phyloP scores from a whole-genome alignment of 805 yeast species.

The Cyberlindnera euphorbiiphila region DNA sequence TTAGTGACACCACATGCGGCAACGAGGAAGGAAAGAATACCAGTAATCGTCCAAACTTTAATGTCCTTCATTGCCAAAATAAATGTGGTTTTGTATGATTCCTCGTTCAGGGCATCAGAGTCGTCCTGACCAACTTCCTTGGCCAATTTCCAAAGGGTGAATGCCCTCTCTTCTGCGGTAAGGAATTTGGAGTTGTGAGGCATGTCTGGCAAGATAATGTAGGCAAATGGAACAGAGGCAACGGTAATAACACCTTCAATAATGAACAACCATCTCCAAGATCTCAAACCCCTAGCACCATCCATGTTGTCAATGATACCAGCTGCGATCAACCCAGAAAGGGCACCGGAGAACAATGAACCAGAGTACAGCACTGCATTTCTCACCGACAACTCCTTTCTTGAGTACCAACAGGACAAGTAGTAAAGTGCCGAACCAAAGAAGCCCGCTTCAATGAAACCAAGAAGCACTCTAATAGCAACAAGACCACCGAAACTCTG shows the following conservation, averaged over 20 bases:
- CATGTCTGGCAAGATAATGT: slow-evolving; percentile 47
- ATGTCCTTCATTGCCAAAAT: slow-evolving; percentile 36
- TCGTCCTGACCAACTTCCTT: slow-evolving; percentile 29
- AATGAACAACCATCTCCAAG: slow-evolving; percentile 67
- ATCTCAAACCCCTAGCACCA: slow-evolving; percentile 39
- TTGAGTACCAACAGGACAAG: slow-evolving; percentile 49
- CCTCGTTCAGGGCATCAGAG: slow-evolving; percentile 24
- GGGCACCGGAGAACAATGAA: slow-evolving; percentile 51
- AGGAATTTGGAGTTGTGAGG: slow-evolving; percentile 49
- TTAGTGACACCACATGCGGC: slow-evolving; percentile 60
- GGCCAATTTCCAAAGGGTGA: slow-evolving; percentile 27
- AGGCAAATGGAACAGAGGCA: slow-evolving; percentile 42
- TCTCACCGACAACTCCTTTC: slow-evolving; percentile 44
- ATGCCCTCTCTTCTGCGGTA: slow-evolving; percentile 41
- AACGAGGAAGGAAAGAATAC: slow-evolving; percentile 40
- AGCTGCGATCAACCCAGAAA: slow-evolving; percentile 52
- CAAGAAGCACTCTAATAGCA: slow-evolving; percentile 36
- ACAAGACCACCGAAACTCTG: slow-evolving; percentile 29
- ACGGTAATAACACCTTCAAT: slow-evolving; percentile 57
- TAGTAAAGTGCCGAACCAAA: slow-evolving; percentile 49
- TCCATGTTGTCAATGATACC: slow-evolving; percentile 44
- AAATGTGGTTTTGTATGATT: slow-evolving; percentile 35
- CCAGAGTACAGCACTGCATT: slow-evolving; percentile 52
- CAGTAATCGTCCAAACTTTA: slow-evolving; percentile 46
- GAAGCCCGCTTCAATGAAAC: slow-evolving; percentile 45